phyloP scores from a whole-genome alignment of 306 rosid species.

The Pyrus communis region DNA sequence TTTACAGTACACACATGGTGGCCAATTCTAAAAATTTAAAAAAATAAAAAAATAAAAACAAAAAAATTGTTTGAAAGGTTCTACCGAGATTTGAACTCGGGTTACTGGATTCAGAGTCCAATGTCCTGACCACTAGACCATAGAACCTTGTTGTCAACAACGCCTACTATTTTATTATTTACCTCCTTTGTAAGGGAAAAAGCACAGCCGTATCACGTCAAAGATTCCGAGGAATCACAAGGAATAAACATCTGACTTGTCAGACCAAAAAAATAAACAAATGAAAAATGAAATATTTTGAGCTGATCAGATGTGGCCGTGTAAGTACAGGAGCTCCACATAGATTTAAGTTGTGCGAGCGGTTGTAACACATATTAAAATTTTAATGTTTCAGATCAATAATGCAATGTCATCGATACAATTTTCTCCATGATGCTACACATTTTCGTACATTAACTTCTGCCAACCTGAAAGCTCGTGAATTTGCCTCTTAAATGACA shows the following conservation, averaged over 20 bases:
- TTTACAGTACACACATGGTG: no score
- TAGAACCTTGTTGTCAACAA: neutral
- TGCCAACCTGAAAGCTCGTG: no score
- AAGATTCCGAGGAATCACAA: neutral
- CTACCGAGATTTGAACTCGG: slow-evolving; percentile 17
- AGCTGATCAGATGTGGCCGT: neutral
- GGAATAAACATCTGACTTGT: neutral
- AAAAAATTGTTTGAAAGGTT: neutral
- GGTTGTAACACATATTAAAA: no score
- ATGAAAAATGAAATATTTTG: neutral
- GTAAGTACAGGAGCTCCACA: neutral
- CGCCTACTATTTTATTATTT: neutral
- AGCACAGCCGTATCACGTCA: neutral
- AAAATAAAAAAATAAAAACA: neutral
- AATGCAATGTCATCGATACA: no score
- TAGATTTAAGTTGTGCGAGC: neutral
- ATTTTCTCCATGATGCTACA: no score
- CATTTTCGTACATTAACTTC: no score
- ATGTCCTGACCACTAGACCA: slow-evolving; percentile 21
- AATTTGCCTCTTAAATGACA: no score
- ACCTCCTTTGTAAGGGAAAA: neutral
- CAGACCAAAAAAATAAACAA: neutral
- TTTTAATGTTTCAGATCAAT: no score
- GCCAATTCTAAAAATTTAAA: neutral
- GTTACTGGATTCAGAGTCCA: slow-evolving; percentile 18